Percentiles rank a stretch among this genome's conserved stretches.
Evolutionary conservation across 1,284 basidiomycete genomes (phyloP).

Genomic region (Megacollybia platyphylla): DNA sequence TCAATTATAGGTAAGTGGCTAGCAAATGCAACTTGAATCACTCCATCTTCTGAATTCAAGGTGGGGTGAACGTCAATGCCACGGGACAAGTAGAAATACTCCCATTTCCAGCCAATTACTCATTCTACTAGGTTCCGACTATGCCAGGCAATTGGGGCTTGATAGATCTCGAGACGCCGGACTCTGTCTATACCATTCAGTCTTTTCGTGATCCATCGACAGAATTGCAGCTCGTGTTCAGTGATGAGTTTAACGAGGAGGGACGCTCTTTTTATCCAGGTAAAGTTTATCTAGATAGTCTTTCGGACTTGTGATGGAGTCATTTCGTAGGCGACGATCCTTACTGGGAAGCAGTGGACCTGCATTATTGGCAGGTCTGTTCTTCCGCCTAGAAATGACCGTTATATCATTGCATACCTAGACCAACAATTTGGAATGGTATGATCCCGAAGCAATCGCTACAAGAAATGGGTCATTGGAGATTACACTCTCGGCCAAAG

Average conservation of each 20-base stretch:
- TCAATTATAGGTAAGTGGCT: constrained; percentile 20
- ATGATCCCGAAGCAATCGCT: constrained; percentile 9
- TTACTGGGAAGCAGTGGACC: constrained; percentile 5
- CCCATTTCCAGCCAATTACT: constrained; percentile 21
- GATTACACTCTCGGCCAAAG: constrained; percentile 5
- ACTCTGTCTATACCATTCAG: constrained; percentile 41
- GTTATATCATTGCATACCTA: background rate
- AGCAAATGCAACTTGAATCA: constrained; percentile 10
- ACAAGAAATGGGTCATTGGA: constrained; percentile 5
- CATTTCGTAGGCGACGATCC: constrained; percentile 2
- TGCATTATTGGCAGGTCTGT: constrained; percentile 5
- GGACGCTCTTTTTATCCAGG: constrained; percentile 10
- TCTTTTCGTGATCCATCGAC: constrained; percentile 40
- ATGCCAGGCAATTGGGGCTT: constrained; percentile 56
- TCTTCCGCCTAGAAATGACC: background rate
- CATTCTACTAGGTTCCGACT: constrained; percentile 39
- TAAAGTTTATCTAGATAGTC: no score
- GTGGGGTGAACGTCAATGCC: constrained; percentile 63
- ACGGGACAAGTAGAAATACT: constrained; percentile 30
- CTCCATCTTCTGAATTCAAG: constrained; percentile 23
- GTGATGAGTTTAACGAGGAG: constrained; percentile 16
- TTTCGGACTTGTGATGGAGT: no score
- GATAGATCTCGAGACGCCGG: constrained; percentile 70
- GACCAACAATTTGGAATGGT: constrained; percentile 7
- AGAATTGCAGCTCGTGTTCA: constrained; percentile 32